phyloP scores from a whole-genome alignment of 2,329 filamentous ascomycete species.

The Pyrenophora seminiperda region DNA sequence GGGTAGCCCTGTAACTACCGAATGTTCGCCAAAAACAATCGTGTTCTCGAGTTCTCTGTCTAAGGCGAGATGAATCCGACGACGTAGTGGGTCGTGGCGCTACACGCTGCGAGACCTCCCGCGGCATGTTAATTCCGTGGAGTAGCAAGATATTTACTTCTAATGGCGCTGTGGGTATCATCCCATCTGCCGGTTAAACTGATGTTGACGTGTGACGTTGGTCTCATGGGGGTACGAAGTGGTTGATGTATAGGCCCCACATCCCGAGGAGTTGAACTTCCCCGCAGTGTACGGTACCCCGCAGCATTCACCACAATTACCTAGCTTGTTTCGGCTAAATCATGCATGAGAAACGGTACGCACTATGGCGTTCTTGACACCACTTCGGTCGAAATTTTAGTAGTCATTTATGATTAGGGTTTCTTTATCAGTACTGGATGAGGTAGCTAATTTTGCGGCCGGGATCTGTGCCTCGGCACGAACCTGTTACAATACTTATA shows the following conservation, averaged over 20 bases:
- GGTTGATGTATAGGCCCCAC: conserved; percentile 26
- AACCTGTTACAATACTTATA: no score
- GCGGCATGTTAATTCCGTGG: conserved; percentile 11
- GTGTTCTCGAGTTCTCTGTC: neutral
- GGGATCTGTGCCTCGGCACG: no score
- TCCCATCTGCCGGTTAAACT: conserved; percentile 24
- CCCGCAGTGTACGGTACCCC: conserved; percentile 29
- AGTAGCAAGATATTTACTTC: neutral
- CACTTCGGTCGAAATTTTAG: no score
- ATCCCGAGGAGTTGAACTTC: conserved; percentile 15
- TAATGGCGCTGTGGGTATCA: conserved; percentile 8
- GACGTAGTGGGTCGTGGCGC: conserved; percentile 5
- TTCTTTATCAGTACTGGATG: no score
- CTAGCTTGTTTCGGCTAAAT: conserved; percentile 4
- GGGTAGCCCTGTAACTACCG: conserved; percentile 9
- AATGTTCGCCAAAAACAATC: neutral
- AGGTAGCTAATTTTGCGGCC: no score
- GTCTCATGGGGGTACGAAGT: conserved; percentile 5
- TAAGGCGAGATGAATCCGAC: conserved; percentile 22
- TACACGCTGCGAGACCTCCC: conserved; percentile 3
- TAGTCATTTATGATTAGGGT: no score
- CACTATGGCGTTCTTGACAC: no score
- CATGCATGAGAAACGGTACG: no score
- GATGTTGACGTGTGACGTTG: conserved; percentile 16
- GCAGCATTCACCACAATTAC: conserved; percentile 11